These are phyloP conservation scores for Aureobasidium sp. DNA, from an alignment of 2,329 filamentous ascomycete genomes.

Conservation along the genomic window DNA sequence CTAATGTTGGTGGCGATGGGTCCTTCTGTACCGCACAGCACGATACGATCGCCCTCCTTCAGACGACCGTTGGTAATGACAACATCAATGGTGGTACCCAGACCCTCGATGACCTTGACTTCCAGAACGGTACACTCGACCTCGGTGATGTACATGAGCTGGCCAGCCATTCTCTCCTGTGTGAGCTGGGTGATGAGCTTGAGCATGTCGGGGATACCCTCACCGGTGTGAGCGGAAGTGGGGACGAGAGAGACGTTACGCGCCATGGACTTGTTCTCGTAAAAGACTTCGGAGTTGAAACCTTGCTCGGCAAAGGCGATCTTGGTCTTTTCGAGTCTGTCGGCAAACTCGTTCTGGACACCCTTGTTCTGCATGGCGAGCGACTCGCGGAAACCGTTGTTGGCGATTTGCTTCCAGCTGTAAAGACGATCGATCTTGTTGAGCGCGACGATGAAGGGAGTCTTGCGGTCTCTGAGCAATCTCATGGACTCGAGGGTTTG, in stretches of 20 bases:
- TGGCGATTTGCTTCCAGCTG: slow-evolving; percentile 96
- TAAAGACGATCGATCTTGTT: slow-evolving; percentile 99
- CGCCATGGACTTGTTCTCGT: slow-evolving; percentile 96
- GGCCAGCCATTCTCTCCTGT: slow-evolving; percentile 94
- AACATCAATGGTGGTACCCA: slow-evolving; percentile 97
- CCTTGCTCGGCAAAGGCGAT: slow-evolving; percentile 90
- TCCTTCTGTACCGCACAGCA: slow-evolving; percentile 93
- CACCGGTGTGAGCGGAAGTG: slow-evolving; percentile 95
- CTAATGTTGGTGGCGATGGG: slow-evolving; percentile 92
- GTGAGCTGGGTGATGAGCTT: slow-evolving; percentile 88
- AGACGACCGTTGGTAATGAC: slow-evolving; percentile 93
- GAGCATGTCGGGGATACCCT: slow-evolving; percentile 97
- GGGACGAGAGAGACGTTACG: slow-evolving; percentile 91
- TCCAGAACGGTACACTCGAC: slow-evolving; percentile 96
- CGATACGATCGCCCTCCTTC: slow-evolving; percentile 86
- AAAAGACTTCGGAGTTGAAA: slow-evolving; percentile 95
- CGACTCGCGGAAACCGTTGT: slow-evolving; percentile 96
- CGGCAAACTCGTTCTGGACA: slow-evolving; percentile 88
- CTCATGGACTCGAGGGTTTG: slow-evolving; percentile 98
- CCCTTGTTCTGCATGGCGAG: slow-evolving; percentile 82
- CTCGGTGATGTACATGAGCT: slow-evolving; percentile 96
- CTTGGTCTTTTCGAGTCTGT: slow-evolving; percentile 84
- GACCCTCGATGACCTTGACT: slow-evolving; percentile 97
- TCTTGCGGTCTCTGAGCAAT: slow-evolving; percentile 83
- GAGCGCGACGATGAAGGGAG: slow-evolving; percentile 94